Percentiles rank a stretch among this genome's conserved stretches.
Conservation (phyloP, 2,329 filamentous ascomycete genomes). For the Rhytidhysteron rufulum region DNA sequence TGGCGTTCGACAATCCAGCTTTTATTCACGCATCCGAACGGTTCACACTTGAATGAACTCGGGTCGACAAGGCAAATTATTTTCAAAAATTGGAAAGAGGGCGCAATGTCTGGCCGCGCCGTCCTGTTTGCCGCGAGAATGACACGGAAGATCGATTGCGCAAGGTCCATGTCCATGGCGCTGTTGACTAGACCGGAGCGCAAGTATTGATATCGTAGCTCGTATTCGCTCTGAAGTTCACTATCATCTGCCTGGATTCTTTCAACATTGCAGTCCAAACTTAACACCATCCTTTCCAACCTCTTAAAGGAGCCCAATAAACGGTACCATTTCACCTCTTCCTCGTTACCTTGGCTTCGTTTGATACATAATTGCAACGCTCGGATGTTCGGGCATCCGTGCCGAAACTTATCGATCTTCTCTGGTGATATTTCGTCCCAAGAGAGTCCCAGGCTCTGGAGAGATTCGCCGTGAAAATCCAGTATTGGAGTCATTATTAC, state of each 20-base stretch:
- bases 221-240: background rate
- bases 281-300: background rate
- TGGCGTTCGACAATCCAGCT: background rate
- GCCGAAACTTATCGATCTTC: background rate
- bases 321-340: background rate
- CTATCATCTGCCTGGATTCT: background rate
- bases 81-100: background rate
- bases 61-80: background rate
- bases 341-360: background rate
- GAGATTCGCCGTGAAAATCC: background rate
- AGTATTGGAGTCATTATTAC: background rate
- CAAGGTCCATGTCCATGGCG: slow-evolving; percentile 3
- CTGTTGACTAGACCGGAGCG: background rate
- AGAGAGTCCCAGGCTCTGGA: background rate
- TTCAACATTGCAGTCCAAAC: background rate
- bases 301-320: background rate
- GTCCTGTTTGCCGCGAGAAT: slow-evolving; percentile 2
- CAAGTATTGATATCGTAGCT: slow-evolving; percentile 4
- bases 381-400: background rate
- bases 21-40: background rate
- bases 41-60: background rate
- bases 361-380: background rate
- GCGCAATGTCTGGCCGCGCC: background rate
- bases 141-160: slow-evolving; percentile 3
- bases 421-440: background rate